A percentile compares a stretch with the other conserved stretches of the same genome.
phyloP scores from a whole-genome alignment of 2,329 filamentous ascomycete genomes.

The Botryosphaeria agaves region DNA sequence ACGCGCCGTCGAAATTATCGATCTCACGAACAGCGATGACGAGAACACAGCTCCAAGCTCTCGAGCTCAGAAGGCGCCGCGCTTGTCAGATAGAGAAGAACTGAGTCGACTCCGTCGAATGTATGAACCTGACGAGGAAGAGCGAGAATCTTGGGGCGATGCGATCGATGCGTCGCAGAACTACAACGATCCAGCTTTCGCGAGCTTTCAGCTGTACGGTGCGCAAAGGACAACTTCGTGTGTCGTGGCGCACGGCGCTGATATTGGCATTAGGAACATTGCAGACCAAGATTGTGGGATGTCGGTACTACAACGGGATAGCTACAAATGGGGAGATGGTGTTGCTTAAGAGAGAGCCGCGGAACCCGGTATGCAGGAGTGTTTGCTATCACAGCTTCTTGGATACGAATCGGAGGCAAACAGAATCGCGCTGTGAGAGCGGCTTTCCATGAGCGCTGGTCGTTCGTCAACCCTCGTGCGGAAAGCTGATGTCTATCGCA shows the following conservation, averaged over 20 bases:
- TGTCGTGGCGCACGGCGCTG: too few relatives aligned
- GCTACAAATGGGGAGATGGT: constrained; percentile 47
- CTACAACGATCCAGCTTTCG: neutral
- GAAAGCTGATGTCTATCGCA: too few relatives aligned
- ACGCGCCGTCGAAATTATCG: neutral
- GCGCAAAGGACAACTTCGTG: too few relatives aligned
- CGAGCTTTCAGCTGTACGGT: neutral
- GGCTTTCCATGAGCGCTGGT: too few relatives aligned
- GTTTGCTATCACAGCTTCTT: too few relatives aligned
- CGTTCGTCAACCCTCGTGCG: too few relatives aligned
- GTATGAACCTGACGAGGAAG: neutral
- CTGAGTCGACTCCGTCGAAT: too few relatives aligned
- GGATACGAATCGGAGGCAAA: too few relatives aligned
- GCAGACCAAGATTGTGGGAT: constrained; percentile 41
- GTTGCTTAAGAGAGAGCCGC: constrained; percentile 44
- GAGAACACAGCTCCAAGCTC: neutral
- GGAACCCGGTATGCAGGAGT: constrained; percentile 32
- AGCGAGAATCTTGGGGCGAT: neutral
- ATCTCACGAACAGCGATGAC: too few relatives aligned
- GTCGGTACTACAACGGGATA: constrained; percentile 43
- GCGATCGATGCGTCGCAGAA: neutral
- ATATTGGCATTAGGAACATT: too few relatives aligned
- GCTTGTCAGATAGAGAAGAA: too few relatives aligned
- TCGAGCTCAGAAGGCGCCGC: neutral
- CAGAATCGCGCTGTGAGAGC: too few relatives aligned